phyloP scores from a whole-genome alignment of 495 filamentous ascomycete species.

The Aspergillus affinis region DNA sequence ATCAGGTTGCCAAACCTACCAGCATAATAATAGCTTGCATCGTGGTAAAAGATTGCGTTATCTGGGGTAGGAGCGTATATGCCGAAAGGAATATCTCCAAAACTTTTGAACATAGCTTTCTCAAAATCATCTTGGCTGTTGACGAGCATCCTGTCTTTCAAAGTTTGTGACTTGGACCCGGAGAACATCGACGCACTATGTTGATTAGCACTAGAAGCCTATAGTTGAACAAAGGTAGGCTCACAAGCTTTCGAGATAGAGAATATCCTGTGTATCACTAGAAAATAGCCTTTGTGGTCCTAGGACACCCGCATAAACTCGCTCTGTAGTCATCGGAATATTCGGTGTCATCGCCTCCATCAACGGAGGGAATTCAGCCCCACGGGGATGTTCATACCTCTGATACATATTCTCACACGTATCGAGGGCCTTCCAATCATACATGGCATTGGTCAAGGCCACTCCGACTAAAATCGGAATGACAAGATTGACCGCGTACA shows the following conservation, averaged over 20 bases:
- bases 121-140: neutral
- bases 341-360: neutral
- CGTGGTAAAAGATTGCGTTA: neutral
- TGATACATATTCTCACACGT: neutral
- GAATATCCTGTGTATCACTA: neutral
- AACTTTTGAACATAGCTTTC: neutral
- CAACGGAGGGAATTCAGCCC: neutral
- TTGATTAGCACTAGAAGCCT: neutral
- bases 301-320: neutral
- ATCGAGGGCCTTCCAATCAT: neutral
- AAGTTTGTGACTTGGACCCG: neutral
- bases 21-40: neutral
- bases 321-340: neutral
- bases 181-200: neutral
- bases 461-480: neutral
- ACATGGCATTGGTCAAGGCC: neutral
- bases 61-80: neutral
- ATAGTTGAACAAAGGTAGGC: no score
- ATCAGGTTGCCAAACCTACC: neutral
- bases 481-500: neutral
- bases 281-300: neutral
- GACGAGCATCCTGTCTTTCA: neutral
- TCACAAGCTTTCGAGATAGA: neutral
- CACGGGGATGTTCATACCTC: neutral
- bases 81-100: neutral